phyloP scores from a whole-genome alignment of 352 stramenopile species.

The Phytophthora niederhauseri region DNA sequence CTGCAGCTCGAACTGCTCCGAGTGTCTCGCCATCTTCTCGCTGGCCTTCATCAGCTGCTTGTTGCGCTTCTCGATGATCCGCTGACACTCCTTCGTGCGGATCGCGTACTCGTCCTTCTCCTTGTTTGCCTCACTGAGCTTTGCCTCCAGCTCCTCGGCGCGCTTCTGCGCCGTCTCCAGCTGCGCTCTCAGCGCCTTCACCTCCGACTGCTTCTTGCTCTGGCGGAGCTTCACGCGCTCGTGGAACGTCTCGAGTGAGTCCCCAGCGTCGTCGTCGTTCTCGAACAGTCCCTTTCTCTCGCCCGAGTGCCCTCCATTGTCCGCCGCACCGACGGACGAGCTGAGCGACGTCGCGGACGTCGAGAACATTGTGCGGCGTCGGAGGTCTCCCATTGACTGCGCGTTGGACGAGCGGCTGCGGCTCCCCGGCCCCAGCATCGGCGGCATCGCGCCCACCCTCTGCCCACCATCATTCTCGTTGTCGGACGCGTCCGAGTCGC shows the following conservation, averaged over 20 bases:
- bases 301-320: slow-evolving; percentile 21
- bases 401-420: slow-evolving; percentile 36
- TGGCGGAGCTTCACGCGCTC: slow-evolving; percentile 76
- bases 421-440: slow-evolving; percentile 14
- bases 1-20: slow-evolving; percentile 67
- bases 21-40: slow-evolving; percentile 65
- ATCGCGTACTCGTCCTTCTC: slow-evolving; percentile 73
- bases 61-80: slow-evolving; percentile 88
- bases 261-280: slow-evolving; percentile 64
- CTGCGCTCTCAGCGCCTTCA: slow-evolving; percentile 51
- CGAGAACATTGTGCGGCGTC: slow-evolving; percentile 54
- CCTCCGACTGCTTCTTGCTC: slow-evolving; percentile 69
- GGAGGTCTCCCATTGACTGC: slow-evolving; percentile 33
- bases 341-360: slow-evolving; percentile 30
- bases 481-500: slow-evolving; percentile 32
- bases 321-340: slow-evolving; percentile 10
- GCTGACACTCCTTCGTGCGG: slow-evolving; percentile 79
- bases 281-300: slow-evolving; percentile 82
- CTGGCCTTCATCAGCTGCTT: slow-evolving; percentile 87
- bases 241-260: slow-evolving; percentile 77
- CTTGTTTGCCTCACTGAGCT: slow-evolving; percentile 38
- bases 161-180: slow-evolving; percentile 46
- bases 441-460: slow-evolving; percentile 16
- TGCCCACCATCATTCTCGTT: slow-evolving; percentile 20
- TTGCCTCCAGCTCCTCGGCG: slow-evolving; percentile 40